phyloP scores from a whole-genome alignment of 371 early-diverging fungal species.

The Mucor plumbeus region DNA sequence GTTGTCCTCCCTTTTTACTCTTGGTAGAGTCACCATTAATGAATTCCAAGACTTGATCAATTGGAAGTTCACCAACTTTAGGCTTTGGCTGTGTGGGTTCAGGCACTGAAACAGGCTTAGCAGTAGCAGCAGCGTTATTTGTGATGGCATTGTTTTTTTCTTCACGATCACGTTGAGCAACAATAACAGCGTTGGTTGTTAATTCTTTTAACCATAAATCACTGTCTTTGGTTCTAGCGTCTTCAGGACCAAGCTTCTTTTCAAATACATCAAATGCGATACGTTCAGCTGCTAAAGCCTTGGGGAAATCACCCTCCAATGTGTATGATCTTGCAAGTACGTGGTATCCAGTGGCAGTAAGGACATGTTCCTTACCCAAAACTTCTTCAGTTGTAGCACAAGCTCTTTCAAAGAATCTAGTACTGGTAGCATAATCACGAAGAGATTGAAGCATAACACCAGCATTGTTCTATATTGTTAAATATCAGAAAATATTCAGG shows the following conservation, averaged over 20 bases:
- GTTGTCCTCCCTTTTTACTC: constrained; percentile 39
- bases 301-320: constrained; percentile 75
- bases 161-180: constrained; percentile 37
- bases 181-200: constrained; percentile 34
- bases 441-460: constrained; percentile 86
- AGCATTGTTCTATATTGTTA: constrained; percentile 68
- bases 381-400: constrained; percentile 68
- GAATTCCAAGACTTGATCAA: constrained; percentile 65
- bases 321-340: constrained; percentile 81
- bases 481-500: background rate
- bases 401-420: constrained; percentile 79
- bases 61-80: constrained; percentile 57
- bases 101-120: constrained; percentile 7
- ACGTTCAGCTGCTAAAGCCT: constrained; percentile 77
- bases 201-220: constrained; percentile 76
- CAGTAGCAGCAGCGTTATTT: constrained; percentile 11
- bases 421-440: constrained; percentile 65
- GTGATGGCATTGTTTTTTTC: constrained; percentile 22
- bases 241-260: constrained; percentile 72
- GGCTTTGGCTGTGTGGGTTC: constrained; percentile 7
- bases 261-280: constrained; percentile 74
- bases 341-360: constrained; percentile 78
- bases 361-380: constrained; percentile 76
- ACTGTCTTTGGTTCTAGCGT: constrained; percentile 76
- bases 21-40: constrained; percentile 51